Evolutionary conservation across 257 asterid genomes (phyloP), one percentile per base, ranked within the genome.

Genomic region (Solanum okadae): DNA sequence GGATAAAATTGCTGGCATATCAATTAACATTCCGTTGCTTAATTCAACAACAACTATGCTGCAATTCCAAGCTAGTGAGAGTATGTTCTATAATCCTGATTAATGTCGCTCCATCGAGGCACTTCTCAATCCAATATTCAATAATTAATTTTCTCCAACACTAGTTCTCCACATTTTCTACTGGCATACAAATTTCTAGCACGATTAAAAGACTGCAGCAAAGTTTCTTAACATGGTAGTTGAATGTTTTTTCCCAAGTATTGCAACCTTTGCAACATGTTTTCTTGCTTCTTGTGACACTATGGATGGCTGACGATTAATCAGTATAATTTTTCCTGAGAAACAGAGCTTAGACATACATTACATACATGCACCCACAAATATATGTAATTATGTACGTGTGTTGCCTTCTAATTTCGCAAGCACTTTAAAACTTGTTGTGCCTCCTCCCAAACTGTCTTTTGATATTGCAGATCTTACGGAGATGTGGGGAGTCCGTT

Each of bases 401-500:
- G 25, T 44, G 25, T 79, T 79, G 25, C 25, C 85, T 79, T 25
- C 42, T 38, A 29, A 79, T 15, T 25, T 44, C 3, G 11, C n/a
- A 79, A 46, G 68, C 59, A 46, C 86, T 46, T 44, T 46, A 46
- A 46, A 2, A 29, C 68, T 46, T 81, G 42, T 5, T 81, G 63
- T 81, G 4, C 68, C 18, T 29, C 42, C 68, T 49, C 42, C 70
- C 70, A 10, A 49, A 29, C 29, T 81, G 86, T 82, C 86, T 46
- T 81, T 29, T 49, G 27, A 82, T 89, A 88, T 75, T 79, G 81
- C 89, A 96, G 99, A 89, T 96, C 92, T 88, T 97, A 90, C 91
- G 98, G 90, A 94, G 98, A 87, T 95, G 99, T 90, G 94, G 91
- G 87, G 99, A 93, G 87, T 86, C 98, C 49, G 89, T 97, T 86